A percentile compares a stretch with the other conserved stretches of the same genome.
Evolutionary conservation across 768 basidiomycete genomes (phyloP).

Genomic region (Russula lepida): DNA sequence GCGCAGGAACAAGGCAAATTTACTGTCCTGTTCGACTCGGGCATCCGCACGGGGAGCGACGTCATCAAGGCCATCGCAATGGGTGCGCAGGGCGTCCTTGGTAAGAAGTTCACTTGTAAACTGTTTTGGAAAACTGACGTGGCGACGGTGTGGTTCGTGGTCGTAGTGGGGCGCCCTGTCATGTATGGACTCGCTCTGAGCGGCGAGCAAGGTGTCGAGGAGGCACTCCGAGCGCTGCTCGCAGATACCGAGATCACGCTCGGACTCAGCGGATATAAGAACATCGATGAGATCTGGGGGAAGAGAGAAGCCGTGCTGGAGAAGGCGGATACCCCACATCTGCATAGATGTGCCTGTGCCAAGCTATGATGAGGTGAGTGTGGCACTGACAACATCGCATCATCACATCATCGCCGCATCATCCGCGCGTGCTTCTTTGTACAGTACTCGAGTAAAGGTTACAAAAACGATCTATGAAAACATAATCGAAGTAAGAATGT

Average conservation of each 20-base stretch:
- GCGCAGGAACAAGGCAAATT: constrained; percentile 55
- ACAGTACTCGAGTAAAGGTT: too few species aligned
- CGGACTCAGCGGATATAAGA: constrained; percentile 51
- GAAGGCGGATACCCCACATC: constrained; percentile 29
- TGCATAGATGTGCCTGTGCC: background rate
- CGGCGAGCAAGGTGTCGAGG: constrained; percentile 68
- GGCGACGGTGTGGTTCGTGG: background rate
- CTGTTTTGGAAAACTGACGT: background rate
- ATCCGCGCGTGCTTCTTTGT: background rate
- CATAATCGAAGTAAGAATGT: too few species aligned
- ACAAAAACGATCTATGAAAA: too few species aligned
- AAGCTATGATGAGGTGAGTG: constrained; percentile 1
- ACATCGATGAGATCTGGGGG: constrained; percentile 53
- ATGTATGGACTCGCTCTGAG: constrained; percentile 64
- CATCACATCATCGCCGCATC: background rate
- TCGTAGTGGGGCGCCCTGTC: constrained; percentile 61
- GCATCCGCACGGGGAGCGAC: constrained; percentile 77
- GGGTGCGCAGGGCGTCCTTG: constrained; percentile 73
- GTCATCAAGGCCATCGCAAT: constrained; percentile 79
- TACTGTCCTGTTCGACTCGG: constrained; percentile 69
- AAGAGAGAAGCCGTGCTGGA: constrained; percentile 44
- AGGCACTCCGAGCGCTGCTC: constrained; percentile 58
- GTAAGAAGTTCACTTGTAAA: constrained; percentile 34
- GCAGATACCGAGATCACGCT: constrained; percentile 62
- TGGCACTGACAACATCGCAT: background rate